These are phyloP conservation scores for Apiotrichum gamsii DNA, from an alignment of 1,284 basidiomycete genomes.

Conservation along the genomic window DNA sequence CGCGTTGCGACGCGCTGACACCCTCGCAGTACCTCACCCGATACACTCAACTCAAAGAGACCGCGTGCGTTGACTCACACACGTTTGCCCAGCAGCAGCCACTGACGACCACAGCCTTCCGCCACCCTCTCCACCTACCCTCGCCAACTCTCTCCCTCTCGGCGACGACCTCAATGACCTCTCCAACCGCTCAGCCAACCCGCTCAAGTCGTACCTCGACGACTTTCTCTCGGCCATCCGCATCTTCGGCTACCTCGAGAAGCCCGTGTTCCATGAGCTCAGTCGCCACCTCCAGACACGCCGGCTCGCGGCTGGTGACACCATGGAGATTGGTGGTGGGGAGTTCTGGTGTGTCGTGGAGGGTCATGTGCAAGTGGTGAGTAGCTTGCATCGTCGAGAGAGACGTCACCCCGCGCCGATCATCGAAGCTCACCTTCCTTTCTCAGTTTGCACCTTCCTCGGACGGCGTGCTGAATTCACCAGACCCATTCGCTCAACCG, in stretches of 20 bases:
- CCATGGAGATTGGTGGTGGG: slow-evolving; percentile 74
- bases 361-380: slow-evolving; percentile 56
- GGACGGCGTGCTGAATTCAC: slow-evolving; percentile 16
- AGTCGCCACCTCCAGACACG: slow-evolving; percentile 87
- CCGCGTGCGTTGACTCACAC: slow-evolving; percentile 51
- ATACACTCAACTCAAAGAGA: slow-evolving; percentile 71
- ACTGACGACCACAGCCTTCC: slow-evolving; percentile 16
- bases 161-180: slow-evolving; percentile 58
- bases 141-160: slow-evolving; percentile 28
- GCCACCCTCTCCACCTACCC: slow-evolving; percentile 31
- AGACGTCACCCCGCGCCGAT: too few species aligned
- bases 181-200: slow-evolving; percentile 54
- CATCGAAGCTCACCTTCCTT: too few species aligned
- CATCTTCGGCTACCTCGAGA: slow-evolving; percentile 92
- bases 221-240: slow-evolving; percentile 90
- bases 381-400: too few species aligned
- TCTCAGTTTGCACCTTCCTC: slow-evolving; percentile 56
- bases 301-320: slow-evolving; percentile 78
- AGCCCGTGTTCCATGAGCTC: slow-evolving; percentile 91
- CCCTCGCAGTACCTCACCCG: slow-evolving; percentile 43
- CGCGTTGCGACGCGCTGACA: slow-evolving; percentile 49
- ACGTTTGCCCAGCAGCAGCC: slow-evolving; percentile 3
- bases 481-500: slow-evolving; percentile 19
- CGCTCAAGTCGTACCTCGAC: slow-evolving; percentile 88
- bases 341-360: slow-evolving; percentile 95